Base-by-base conservation (phyloP, 2,329 filamentous ascomycete genomes). In the Fusarium haematococcum region DNA sequence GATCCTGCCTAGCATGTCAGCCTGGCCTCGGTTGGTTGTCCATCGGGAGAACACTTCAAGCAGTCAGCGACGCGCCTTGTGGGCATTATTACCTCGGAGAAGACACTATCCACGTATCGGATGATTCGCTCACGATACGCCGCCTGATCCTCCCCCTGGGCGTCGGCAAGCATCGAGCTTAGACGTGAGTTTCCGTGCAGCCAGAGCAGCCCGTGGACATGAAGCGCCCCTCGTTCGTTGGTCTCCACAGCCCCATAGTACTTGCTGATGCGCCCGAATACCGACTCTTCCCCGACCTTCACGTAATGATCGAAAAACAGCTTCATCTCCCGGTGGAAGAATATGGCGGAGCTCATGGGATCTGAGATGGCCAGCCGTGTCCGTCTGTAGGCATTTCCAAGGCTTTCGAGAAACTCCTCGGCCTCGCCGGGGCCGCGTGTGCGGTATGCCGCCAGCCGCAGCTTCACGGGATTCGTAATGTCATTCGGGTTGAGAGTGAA, bases 71-170 rank as follows among this genome's bases (percentile, higher is more conserved):
- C 25, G 25, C 25, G 25, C 25, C 25, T 27, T 27, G 25, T 27
- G 25, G 25, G 25, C 18, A 32, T 32, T 32, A 32, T 11, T 32
- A 64, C 66, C 66, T 68, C 61, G 6, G n/a, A 43, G 45, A 68
- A 68, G 16, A 68, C 33, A 23, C 66, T 68, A 25, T 70, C 58
- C 9, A 70, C 18, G 20, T 70, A 70, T 27, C 32, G 14, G 35
- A 63, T 20, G 27, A 67, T 33, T 2, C 32, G 6, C 8, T 59
- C 50, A 14, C 39, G 37, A 52, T 69, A 66, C n/a, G 37, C 32
- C 2, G 37, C 60, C 8, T 39, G 18, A 14, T 33, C 48, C 13
- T 50, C 48, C n/a, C 35, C 27, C n/a, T 6, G 5, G 18, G 60
- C 16, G 16, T 67, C 33, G n/a, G 11, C 35, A 8, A 57, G 13